Conservation (phyloP, 176 grass and related monocot genomes). For the Oryza brachyantha region DNA sequence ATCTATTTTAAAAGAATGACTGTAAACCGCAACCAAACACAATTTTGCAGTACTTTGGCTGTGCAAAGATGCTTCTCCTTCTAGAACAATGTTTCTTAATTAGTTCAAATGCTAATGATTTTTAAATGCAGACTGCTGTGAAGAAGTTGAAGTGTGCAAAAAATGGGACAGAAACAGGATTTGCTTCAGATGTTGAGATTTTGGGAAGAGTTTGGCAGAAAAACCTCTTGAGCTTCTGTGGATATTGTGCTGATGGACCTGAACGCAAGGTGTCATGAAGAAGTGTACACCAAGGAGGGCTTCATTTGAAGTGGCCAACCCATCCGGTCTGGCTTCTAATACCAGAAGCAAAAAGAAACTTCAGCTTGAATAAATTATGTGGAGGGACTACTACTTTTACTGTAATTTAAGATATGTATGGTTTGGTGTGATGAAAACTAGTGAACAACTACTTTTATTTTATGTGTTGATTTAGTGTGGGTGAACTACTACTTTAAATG, state of each 20-base stretch:
- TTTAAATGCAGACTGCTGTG: slow-evolving; percentile 64
- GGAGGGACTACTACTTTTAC: no score
- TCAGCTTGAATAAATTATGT: no score
- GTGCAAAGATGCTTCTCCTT: background rate
- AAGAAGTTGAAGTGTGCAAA: slow-evolving; percentile 62
- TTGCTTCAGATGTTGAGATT: slow-evolving; percentile 63
- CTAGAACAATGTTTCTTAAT: background rate
- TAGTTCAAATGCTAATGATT: slow-evolving; percentile 12
- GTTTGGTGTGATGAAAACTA: no score
- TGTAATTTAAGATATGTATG: no score
- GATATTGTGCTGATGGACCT: slow-evolving; percentile 79
- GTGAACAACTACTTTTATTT: no score
- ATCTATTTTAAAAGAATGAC: slow-evolving; percentile 2
- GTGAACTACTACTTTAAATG: no score
- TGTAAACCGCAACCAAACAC: background rate
- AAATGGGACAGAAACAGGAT: slow-evolving; percentile 61
- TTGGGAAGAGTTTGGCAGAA: slow-evolving; percentile 75
- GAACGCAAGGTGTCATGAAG: no score
- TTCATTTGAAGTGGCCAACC: no score
- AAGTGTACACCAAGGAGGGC: no score
- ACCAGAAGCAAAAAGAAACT: no score
- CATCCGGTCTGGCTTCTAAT: no score
- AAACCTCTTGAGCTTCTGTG: slow-evolving; percentile 66
- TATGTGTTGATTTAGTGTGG: no score
- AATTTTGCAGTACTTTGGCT: background rate